A percentile compares a stretch with the other conserved stretches of the same genome.
Evolutionary conservation across 148 eudicot species (phyloP).

Genomic region (Vaccinium myrtillus): DNA sequence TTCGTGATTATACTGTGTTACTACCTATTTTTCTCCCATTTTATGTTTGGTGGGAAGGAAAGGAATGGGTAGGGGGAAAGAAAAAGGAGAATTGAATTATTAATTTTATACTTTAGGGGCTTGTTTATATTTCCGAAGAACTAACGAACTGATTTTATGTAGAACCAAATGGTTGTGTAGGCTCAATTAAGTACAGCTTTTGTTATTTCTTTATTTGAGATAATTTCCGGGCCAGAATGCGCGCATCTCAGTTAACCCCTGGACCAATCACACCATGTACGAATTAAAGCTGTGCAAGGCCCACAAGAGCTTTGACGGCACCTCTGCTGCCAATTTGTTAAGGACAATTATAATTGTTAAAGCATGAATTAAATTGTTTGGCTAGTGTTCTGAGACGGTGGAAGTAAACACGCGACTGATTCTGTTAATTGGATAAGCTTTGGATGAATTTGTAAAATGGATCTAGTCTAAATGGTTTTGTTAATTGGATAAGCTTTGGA

Average conservation of each 20-base stretch:
- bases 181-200: not conserved
- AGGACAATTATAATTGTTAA: not conserved
- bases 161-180: not conserved
- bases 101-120: not conserved
- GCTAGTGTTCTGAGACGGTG: not conserved
- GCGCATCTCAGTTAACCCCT: not conserved
- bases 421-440: conserved; percentile 9
- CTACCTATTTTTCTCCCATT: not conserved
- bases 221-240: not conserved
- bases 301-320: not conserved
- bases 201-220: not conserved
- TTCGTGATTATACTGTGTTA: not conserved
- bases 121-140: not conserved
- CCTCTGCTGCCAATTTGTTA: not conserved
- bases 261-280: not conserved
- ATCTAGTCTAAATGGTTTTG: not conserved
- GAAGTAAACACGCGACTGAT: not conserved
- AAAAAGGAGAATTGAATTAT: not conserved
- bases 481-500: conserved; percentile 14
- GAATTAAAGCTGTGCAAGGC: not conserved
- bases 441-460: not conserved
- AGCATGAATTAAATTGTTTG: not conserved
- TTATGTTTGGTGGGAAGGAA: not conserved
- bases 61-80: not conserved
- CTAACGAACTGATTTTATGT: not conserved